phyloP scores from a whole-genome alignment of 2,329 filamentous ascomycete species.

The Hymenoscyphus salicellus region DNA sequence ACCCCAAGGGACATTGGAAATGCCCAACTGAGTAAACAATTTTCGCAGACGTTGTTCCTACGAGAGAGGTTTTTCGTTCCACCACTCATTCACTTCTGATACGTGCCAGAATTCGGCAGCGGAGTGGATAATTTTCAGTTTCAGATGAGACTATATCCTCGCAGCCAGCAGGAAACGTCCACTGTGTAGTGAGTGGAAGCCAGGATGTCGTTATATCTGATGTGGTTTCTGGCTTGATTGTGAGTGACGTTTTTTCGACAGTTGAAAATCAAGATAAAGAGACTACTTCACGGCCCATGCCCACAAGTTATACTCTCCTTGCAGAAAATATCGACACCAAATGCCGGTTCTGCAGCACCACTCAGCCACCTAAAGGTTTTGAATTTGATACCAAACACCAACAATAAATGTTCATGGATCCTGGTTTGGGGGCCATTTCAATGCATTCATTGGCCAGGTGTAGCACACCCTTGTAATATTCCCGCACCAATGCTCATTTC shows the following conservation, averaged over 20 bases:
- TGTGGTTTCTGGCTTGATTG: neutral
- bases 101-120: neutral
- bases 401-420: neutral
- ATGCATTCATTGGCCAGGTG: neutral
- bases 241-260: neutral
- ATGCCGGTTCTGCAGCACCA: neutral
- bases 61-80: neutral
- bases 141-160: neutral
- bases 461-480: neutral
- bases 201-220: neutral
- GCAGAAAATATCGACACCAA: neutral
- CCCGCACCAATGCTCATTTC: neutral
- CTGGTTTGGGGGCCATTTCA: neutral
- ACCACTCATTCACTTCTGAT: neutral
- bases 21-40: neutral
- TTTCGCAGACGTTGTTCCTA: neutral
- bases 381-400: neutral
- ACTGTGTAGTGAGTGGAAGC: slow-evolving; percentile 2
- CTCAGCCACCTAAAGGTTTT: neutral
- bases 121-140: too few relatives aligned
- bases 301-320: neutral
- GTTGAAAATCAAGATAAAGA: neutral
- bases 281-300: neutral
- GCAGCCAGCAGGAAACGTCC: neutral
- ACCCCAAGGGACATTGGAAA: neutral